Base-by-base conservation (phyloP, 768 basidiomycete genomes). In the Hericium coralloides region DNA sequence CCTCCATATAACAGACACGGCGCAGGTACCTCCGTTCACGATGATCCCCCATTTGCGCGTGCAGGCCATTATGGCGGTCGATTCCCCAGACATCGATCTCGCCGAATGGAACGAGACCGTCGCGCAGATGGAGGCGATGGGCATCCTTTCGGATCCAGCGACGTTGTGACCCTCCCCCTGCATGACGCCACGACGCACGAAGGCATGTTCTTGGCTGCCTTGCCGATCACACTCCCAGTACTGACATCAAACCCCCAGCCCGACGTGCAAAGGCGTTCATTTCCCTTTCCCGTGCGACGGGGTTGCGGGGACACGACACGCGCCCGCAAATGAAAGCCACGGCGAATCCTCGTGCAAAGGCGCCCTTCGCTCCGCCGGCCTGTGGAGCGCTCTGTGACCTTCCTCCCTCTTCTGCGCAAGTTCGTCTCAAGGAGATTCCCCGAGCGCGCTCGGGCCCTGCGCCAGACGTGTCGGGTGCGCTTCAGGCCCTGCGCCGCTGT, bases 51-150 rank as follows among this genome's bases (percentile, higher is more conserved):
- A 53, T 18, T 41, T 57, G 38, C 58, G 55, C 39, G 36, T 63
- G 43, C 62, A 63, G 48, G 62, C 62, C 20, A 63, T 63, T 55
- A 52, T 63, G 36, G 59, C 53, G 38, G 22, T 61, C 26, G 57
- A 61, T 55, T 53, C 59, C 22, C 62, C 62, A 49, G 55, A 61
- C 49, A 52, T 63, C 15, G 60, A 63, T 20, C 47, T 63, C 25
- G 25, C 38, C 37, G 36, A 49, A 48, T 63, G 62, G 62, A 59
- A 59, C 49, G 57, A 26, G 22, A 59, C 62, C 3, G 55, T 63
- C 50, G 60, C 57, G 60, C 57, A 63, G 55, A 63, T 63, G 60
- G 57, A 58, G 57, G 53, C 52, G 38, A 45, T 55, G 25, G 62
- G 62, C 60, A 39, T 54, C 55, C 53, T 36, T 15, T 31, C 22